Percentiles rank a stretch among this genome's conserved stretches.
These are phyloP conservation scores for Ophiognomonia clavigignenti-juglandacearum DNA, from an alignment of 2,329 filamentous ascomycete genomes.

Conservation along the genomic window DNA sequence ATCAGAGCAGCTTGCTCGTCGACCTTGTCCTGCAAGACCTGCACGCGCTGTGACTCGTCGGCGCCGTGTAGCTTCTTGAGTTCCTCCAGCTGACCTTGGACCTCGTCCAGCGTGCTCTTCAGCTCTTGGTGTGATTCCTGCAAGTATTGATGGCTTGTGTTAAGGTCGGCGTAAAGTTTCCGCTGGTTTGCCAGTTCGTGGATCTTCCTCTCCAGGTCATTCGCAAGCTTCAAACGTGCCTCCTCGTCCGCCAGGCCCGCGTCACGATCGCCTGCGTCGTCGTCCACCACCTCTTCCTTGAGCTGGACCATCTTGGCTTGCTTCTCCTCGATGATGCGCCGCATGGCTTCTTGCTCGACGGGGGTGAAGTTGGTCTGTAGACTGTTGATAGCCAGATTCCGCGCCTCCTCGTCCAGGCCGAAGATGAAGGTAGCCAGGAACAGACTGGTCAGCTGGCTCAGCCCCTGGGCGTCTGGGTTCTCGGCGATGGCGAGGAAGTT, in stretches of 20 bases:
- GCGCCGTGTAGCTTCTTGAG: constrained; percentile 45
- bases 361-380: constrained; percentile 26
- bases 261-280: constrained; percentile 33
- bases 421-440: constrained; percentile 26
- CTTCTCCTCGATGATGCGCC: constrained; percentile 42
- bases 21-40: constrained; percentile 50
- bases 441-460: constrained; percentile 38
- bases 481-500: constrained; percentile 56
- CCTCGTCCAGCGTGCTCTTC: constrained; percentile 56
- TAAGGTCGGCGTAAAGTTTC: constrained; percentile 54
- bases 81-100: constrained; percentile 48
- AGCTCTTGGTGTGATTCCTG: constrained; percentile 61
- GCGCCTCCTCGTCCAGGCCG: constrained; percentile 24
- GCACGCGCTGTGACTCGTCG: constrained; percentile 47
- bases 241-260: constrained; percentile 54
- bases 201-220: constrained; percentile 27
- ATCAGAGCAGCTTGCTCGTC: constrained; percentile 69
- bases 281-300: constrained; percentile 17
- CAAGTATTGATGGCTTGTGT: constrained; percentile 54
- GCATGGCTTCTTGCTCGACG: constrained; percentile 39
- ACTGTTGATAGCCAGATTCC: constrained; percentile 24
- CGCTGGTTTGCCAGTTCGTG: constrained; percentile 41
- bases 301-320: constrained; percentile 37
- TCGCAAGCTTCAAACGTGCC: constrained; percentile 44
- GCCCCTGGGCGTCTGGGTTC: constrained; percentile 49